Base-by-base conservation (phyloP, 139 green algal genomes). In the Chlorella sp. region DNA sequence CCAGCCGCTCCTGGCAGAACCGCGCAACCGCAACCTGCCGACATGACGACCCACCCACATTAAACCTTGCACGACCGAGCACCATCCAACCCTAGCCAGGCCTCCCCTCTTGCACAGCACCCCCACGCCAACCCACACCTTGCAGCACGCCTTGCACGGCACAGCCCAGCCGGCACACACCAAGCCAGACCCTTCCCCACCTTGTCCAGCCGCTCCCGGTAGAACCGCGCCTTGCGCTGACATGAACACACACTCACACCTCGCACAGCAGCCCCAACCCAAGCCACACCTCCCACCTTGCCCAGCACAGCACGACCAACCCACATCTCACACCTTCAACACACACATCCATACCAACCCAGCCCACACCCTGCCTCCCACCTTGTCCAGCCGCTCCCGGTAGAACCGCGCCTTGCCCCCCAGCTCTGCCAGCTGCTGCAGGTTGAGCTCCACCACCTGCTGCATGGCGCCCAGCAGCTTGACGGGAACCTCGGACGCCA, bases 381-480 rank as follows among this genome's bases (percentile, higher is more conserved):
- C 87, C 87, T 90, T 82, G 18, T 53, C 61, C 83, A 92, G 75
- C 5, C 90, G 75, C 42, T 92, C 90, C 7, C 85, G 60, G 85
- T 83, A 92, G 81, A 92, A 92, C 11, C n/a, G 30, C 42, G 83
- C 83, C 87, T 92, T 92, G 60, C 39, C 37, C 9, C 71, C 90
- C 75, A 90, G 66, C 40, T 92, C 90, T 4, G 66, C 60, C 87
- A 92, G 76, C 60, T 88, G 75, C 39, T 42, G 15, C 37, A 90
- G 40, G 60, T n/a, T 69, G 22, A 85, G 75, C 61, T 92, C 90
- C 40, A 90, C 57, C 37, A 87, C 60, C 39, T 90, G 90, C 81
- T 77, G 71, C 76, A 73, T 84, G 5, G 90, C 73, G 2, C 75
- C 85, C 71, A 82, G 42, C 36, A 92, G 88, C 73, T 86, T 89